These are phyloP conservation scores for Mycena vulgaris DNA, from an alignment of 768 basidiomycete species.

Conservation along the genomic window DNA sequence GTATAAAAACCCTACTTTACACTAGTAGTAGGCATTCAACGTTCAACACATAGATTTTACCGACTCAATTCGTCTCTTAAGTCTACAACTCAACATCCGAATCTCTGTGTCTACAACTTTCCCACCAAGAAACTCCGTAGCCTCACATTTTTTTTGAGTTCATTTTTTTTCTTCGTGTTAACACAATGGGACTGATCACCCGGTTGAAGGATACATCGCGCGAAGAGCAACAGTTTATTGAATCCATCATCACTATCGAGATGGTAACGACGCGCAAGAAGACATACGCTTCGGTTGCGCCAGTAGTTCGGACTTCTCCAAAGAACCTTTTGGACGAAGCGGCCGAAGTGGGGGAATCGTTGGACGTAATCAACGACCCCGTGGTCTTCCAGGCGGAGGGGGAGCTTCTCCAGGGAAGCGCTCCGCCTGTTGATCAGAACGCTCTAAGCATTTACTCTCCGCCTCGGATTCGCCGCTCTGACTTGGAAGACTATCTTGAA, in stretches of 20 bases:
- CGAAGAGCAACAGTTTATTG: not conserved
- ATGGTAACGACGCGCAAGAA: slow-evolving; percentile 15
- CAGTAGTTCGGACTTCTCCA: not conserved
- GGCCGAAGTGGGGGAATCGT: slow-evolving; percentile 9
- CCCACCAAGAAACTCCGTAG: too few species aligned
- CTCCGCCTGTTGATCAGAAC: not conserved
- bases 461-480: not conserved
- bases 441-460: not conserved
- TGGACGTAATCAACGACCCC: not conserved
- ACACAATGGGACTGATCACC: slow-evolving; percentile 26
- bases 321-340: slow-evolving; percentile 2
- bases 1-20: too few species aligned
- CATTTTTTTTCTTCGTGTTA: slow-evolving; percentile 4
- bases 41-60: too few species aligned
- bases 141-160: too few species aligned
- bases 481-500: slow-evolving; percentile 5
- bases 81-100: too few species aligned
- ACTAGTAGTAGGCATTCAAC: too few species aligned
- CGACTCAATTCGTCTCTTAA: too few species aligned
- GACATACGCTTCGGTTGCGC: not conserved
- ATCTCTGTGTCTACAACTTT: too few species aligned
- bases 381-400: not conserved
- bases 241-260: not conserved
- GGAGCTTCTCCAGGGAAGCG: not conserved
- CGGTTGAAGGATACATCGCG: slow-evolving; percentile 3